Conservation (phyloP, 2,329 filamentous ascomycete species). For the Trichoderma semiorbis region DNA sequence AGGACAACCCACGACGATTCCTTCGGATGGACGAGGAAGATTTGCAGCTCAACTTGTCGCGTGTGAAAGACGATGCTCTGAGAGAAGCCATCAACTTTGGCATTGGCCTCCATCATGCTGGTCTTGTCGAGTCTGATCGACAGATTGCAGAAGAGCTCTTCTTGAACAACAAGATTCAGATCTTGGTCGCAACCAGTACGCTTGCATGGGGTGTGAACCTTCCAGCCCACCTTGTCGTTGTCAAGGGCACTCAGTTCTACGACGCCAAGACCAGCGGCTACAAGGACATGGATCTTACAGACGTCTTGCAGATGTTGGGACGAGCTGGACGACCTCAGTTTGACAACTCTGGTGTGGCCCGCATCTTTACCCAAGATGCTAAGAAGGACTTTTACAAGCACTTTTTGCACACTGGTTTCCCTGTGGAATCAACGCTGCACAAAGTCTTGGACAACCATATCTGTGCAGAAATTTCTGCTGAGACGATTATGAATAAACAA, state of each 20-base stretch:
- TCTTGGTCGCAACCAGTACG: constrained; percentile 91
- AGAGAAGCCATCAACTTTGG: constrained; percentile 95
- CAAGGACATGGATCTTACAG: constrained; percentile 97
- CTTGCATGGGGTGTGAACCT: constrained; percentile 98
- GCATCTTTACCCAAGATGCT: constrained; percentile 94
- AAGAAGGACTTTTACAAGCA: constrained; percentile 99
- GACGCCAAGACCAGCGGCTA: constrained; percentile 97
- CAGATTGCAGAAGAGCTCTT: constrained; percentile 92
- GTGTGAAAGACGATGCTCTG: constrained; percentile 89
- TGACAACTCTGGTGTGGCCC: constrained; percentile 89
- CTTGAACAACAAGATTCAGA: constrained; percentile 96
- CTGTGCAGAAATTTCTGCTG: constrained; percentile 88
- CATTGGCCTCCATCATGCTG: constrained; percentile 94
- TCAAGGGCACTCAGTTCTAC: constrained; percentile 97
- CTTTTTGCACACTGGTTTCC: constrained; percentile 96
- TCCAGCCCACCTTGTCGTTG: constrained; percentile 92
- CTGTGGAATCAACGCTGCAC: constrained; percentile 92
- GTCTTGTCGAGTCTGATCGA: constrained; percentile 90
- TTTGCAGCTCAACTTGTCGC: constrained; percentile 76
- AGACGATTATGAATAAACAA: constrained; percentile 90
- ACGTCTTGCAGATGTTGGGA: constrained; percentile 96
- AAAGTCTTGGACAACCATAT: constrained; percentile 97
- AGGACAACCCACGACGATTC: constrained; percentile 93
- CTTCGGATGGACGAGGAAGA: constrained; percentile 94
- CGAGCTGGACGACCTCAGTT: constrained; percentile 95